Evolutionary conservation across 2,329 filamentous ascomycete genomes (phyloP).

Genomic region (Teratosphaeria gauchensis): DNA sequence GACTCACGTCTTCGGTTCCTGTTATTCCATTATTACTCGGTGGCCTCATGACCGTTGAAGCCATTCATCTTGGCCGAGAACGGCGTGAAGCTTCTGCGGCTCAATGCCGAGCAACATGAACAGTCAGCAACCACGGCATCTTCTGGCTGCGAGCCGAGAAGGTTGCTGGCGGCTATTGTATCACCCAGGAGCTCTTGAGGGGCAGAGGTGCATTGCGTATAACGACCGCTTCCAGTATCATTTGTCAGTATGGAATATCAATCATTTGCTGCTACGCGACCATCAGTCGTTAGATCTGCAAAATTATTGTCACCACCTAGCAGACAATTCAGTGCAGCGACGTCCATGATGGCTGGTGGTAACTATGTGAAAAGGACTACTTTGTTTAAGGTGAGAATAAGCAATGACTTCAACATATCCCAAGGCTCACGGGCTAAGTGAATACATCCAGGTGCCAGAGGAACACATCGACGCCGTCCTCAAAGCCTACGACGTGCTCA

Average conservation of each 20-base stretch:
- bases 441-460: conserved; percentile 12
- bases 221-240: not conserved
- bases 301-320: not conserved
- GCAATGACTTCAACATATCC: not conserved
- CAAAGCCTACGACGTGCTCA: conserved; percentile 35
- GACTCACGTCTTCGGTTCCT: not conserved
- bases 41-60: not conserved
- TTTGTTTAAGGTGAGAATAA: conserved; percentile 43
- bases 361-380: conserved; percentile 39
- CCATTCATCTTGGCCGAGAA: not conserved
- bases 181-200: not conserved
- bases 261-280: not conserved
- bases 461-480: conserved; percentile 36
- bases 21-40: not conserved
- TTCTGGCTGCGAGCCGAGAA: not conserved
- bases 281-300: not conserved
- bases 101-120: too few relatives aligned
- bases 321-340: not conserved
- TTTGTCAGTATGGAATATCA: not conserved
- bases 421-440: not conserved
- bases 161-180: not conserved
- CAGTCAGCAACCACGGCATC: conserved; percentile 7
- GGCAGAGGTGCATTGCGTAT: not conserved
- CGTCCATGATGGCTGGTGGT: not conserved
- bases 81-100: not conserved